phyloP scores from a whole-genome alignment of 83 land plant species.

The Picea abies region DNA sequence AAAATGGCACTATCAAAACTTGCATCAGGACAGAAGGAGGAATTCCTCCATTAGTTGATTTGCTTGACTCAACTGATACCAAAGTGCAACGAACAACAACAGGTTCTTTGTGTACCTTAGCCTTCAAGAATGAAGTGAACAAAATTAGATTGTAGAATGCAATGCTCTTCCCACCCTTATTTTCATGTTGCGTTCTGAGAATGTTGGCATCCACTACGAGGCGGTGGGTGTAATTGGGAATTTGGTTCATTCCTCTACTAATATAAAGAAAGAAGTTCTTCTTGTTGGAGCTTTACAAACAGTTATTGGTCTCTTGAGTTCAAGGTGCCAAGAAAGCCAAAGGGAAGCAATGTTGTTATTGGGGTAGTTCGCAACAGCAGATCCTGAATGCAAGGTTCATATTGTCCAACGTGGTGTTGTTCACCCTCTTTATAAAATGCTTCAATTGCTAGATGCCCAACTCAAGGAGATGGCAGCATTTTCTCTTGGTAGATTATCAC shows the following conservation, averaged over 20 bases:
- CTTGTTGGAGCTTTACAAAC: constrained; percentile 97
- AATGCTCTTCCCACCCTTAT: constrained; percentile 92
- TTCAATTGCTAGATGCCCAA: constrained; percentile 85
- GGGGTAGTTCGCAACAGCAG: constrained; percentile 99
- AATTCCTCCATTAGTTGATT: constrained; percentile 91
- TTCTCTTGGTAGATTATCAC: constrained; percentile 98
- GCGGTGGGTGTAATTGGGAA: constrained; percentile 99
- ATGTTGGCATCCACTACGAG: constrained; percentile 88
- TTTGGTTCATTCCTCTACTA: constrained; percentile 94
- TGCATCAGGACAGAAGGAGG: constrained; percentile 92
- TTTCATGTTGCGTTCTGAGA: constrained; percentile 94
- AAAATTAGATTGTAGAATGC: constrained; percentile 96
- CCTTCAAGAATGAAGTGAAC: constrained; percentile 97
- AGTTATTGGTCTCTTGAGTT: constrained; percentile 91
- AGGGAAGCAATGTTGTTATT: constrained; percentile 95
- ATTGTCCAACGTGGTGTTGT: constrained; percentile 99
- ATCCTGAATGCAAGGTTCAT: constrained; percentile 98
- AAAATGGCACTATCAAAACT: constrained; percentile 67
- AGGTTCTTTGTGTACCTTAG: constrained; percentile 89
- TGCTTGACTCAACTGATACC: constrained; percentile 69
- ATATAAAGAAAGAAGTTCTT: constrained; percentile 95
- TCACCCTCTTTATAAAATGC: constrained; percentile 86
- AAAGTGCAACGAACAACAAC: constrained; percentile 96
- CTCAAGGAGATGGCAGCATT: constrained; percentile 97
- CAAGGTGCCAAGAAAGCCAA: constrained; percentile 93